Evolutionary conservation across 176 grass and related monocot genomes (phyloP).

Genomic region (Oryza brachyantha): DNA sequence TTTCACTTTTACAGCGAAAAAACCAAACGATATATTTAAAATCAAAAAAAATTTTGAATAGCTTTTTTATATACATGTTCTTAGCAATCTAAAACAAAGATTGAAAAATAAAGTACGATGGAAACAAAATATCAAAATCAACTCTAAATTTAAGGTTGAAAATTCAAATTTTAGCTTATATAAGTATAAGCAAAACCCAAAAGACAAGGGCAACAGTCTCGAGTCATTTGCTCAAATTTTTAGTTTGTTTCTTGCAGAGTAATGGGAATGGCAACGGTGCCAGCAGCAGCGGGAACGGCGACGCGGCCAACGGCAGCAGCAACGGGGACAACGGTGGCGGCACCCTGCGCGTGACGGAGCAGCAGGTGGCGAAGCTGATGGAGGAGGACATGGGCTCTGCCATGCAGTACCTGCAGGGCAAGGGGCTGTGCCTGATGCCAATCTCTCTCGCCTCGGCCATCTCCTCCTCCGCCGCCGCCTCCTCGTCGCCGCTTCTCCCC

Average conservation of each 20-base stretch:
- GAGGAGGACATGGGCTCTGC: constrained; percentile 93
- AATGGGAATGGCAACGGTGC: constrained; percentile 25
- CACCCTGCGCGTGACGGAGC: constrained; percentile 70
- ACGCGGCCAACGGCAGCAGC: background rate
- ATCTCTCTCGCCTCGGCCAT: constrained; percentile 83
- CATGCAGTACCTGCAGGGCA: constrained; percentile 98
- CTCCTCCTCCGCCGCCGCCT: constrained; percentile 67
- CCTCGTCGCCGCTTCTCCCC: constrained; percentile 47
- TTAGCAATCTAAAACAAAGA: too few species aligned
- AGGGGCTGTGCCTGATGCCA: constrained; percentile 94
- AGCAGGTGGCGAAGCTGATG: constrained; percentile 87
- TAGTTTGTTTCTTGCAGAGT: constrained; percentile 25
- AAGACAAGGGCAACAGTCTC: too few species aligned
- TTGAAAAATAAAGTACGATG: too few species aligned
- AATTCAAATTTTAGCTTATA: too few species aligned
- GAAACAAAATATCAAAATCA: too few species aligned
- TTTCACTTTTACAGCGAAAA: too few species aligned
- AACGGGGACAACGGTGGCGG: constrained; percentile 33
- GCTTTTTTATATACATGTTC: too few species aligned
- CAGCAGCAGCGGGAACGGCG: constrained; percentile 24
- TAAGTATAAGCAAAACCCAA: too few species aligned
- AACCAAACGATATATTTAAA: too few species aligned
- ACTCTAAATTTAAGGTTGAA: too few species aligned
- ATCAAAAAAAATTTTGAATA: too few species aligned
- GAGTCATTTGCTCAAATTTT: background rate